Evolutionary conservation across 495 filamentous ascomycete genomes (phyloP), one percentile per base, ranked within the genome.

Genomic region (Massariosphaeria phaeospora): DNA sequence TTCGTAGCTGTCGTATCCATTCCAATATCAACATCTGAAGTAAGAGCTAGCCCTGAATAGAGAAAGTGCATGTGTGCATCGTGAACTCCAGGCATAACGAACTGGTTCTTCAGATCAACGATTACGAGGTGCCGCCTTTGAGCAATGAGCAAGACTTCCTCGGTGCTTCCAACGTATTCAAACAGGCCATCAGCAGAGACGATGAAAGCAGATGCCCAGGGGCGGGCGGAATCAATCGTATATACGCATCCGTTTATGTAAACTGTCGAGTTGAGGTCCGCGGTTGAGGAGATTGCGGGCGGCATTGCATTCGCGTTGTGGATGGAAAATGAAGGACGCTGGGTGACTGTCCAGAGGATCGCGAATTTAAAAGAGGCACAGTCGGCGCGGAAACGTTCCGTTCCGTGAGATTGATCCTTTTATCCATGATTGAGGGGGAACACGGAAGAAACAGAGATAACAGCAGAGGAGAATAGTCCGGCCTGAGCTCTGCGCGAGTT

Each of bases 31-130:
- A 27, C 34, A 25, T 59, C 38, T 15, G 48, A 52, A 1, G 55
- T 59, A 20, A 52, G 26, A 5, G 39, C 34, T 12, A 59, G 39
- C 4, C 36, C 48, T 18, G 55, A 52, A 13, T 36, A 36, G 4
- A 59, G 48, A 6, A 59, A n/a, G 40, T 59, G 55, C 38, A 52
- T 43, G 48, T 59, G 55, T 18, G 55, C 55, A 35, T 59, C 55
- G 48, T 59, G 55, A 33, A 59, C 53, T 5, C 55, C 55, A 5
- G 55, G 55, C 55, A 59, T 59, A 11, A 52, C 40, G 29, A 59
- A 59, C 18, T 52, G 26, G 38, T 33, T 33, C 13, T 33, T 20
- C 2, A 59, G 48, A 26, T 59, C 55, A 27, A 44, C 30, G 15
- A 40, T 31, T 6, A 52, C 26, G 15, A 59, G 33, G 18, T 27